These are phyloP conservation scores for Fonsecaea pugnacius DNA, from an alignment of 2,329 filamentous ascomycete genomes.

Conservation along the genomic window DNA sequence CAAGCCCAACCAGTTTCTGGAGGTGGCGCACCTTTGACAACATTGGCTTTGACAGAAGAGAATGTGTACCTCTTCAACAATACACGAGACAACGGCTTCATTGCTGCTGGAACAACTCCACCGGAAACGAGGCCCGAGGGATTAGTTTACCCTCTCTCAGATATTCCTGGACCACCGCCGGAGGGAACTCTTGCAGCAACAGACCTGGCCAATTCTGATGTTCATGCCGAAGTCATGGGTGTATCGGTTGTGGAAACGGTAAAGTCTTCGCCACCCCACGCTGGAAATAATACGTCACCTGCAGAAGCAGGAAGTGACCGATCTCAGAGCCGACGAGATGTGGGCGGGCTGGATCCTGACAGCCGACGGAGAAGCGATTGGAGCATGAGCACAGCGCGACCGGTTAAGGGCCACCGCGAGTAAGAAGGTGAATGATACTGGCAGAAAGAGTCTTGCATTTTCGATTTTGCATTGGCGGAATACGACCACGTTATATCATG, in stretches of 20 bases:
- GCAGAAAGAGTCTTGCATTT: neutral
- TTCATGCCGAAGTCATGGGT: slow-evolving; percentile 16
- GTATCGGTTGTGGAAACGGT: slow-evolving; percentile 11
- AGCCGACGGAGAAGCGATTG: slow-evolving; percentile 28
- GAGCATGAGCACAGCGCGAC: slow-evolving; percentile 30
- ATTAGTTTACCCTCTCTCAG: slow-evolving; percentile 12
- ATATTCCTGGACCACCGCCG: slow-evolving; percentile 32
- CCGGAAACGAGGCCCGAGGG: slow-evolving; percentile 7
- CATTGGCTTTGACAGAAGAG: slow-evolving; percentile 54
- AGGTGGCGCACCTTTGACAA: slow-evolving; percentile 4
- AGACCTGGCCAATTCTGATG: slow-evolving; percentile 12
- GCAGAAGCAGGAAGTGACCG: neutral
- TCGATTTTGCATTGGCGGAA: neutral
- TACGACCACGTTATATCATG: neutral
- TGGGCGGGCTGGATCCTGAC: slow-evolving; percentile 22
- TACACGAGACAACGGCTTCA: slow-evolving; percentile 12
- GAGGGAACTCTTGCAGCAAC: slow-evolving; percentile 15
- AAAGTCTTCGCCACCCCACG: neutral
- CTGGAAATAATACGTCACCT: neutral
- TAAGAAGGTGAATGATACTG: neutral
- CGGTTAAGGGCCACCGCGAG: neutral
- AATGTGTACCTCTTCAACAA: slow-evolving; percentile 55
- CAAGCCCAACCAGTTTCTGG: neutral
- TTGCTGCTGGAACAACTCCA: neutral
- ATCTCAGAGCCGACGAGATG: slow-evolving; percentile 11